Base-by-base conservation (phyloP, 176 grass and related monocot genomes). In the Rhipidocladum racemiflorum region DNA sequence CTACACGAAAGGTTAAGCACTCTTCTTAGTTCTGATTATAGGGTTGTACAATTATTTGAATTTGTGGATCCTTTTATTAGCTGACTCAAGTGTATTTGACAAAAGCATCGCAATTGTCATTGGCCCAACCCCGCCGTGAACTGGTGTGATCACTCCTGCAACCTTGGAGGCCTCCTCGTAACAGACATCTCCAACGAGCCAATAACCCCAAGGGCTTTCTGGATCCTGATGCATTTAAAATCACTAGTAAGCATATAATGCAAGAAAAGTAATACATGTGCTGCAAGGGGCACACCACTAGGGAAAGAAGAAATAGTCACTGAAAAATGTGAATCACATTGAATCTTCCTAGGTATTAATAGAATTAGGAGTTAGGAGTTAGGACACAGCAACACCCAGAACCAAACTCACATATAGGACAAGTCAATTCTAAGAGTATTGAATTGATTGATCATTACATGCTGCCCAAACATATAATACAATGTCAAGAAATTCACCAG, bases 21-120 rank as follows among this genome's bases (percentile, higher is more conserved):
- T 55, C 9, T 27, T 25, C 55, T 23, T 5, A 59, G 10, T 73
- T 65, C n/a, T 50, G 18, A 40, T 2, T 74, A 70, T 24, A 59
- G 66, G 23, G 10, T 82, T 51, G 60, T 17, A 14, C 71, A 56
- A 80, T 88, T 85, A 93, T 50, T 98, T 88, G 72, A 99, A 93
- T 38, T 91, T 85, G 81, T 91, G 91, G 38, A 87, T 91, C 42
- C 92, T 90, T 90, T 91, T 95, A 4, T 91, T 95, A 4, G 92
- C 89, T 13, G 96, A 95, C 57, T 91, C 76, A n/a, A 98, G 85
- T 50, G 96, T 98, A 79, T 93, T 98, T 1, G 92, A 91, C 70
- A 98, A 72, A 83, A 98, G 82, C 92, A 98, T 95, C 10, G 96
- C 96, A 72, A 95, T 98, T 4, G 90, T 93, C 96, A 98, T 95